Evolutionary conservation across 805 yeast species (phyloP), one percentile per base, ranked within the genome.

Genomic region (Zygosaccharomyces lentus): DNA sequence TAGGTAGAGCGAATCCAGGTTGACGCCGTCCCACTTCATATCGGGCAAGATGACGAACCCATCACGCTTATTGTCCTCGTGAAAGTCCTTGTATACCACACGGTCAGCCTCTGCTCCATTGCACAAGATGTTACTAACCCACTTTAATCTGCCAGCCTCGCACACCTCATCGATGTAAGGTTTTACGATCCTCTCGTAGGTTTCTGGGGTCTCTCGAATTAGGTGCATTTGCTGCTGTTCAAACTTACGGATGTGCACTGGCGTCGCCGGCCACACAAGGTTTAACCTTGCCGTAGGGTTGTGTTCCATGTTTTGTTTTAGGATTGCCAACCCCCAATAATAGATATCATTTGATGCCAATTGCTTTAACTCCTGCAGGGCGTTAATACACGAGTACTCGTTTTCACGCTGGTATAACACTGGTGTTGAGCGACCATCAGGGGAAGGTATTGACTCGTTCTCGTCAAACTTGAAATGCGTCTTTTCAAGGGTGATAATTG

Each of bases 1-100:
- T 54, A 91, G 67, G 61, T 93, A 89, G 45, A 93, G 67, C 3
- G 91, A 66, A 21, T 80, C 87, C 60, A 83, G 54, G 24, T 80
- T 79, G 41, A 73, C 68, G 3, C 85, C 81, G 62, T 91, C 96
- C 99, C 99, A 93, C 62, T 90, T 90, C 95, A 91, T 87, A 65
- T 91, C 97, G 0, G 98, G 98, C 34, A 90, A 71, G 37, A 93
- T 66, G 4, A 89, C 79, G 58, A 86, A 87, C 15, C 90, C 89
- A 35, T 61, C 62, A 0, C 57, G 53, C 9, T 65, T 58, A 16
- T 77, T 77, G 25, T 79, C 76, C 34, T 66, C 67, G 9, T 62
- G 59, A 10, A 61, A 58, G 51, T 87, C 84, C 41, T 83, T 80
- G 54, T 73, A 75, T 2, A 89, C 72, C n/a, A 91, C 80, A 16